phyloP scores from a whole-genome alignment of 345 rosid genomes.

The Linum usitatissimum region DNA sequence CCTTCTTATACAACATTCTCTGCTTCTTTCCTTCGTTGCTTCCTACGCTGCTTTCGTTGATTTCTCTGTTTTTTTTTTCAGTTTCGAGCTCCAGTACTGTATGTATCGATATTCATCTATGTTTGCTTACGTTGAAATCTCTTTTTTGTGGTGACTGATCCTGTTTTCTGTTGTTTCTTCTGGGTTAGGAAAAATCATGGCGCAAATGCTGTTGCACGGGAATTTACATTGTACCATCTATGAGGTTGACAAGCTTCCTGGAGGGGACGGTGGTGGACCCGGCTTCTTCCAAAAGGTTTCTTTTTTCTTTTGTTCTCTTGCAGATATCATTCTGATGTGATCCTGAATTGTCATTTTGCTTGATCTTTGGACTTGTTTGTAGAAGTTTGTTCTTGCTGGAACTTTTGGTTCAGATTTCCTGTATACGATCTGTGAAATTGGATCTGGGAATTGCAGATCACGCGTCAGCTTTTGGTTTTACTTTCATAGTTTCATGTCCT shows the following conservation, averaged over 20 bases:
- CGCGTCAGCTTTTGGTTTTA: not conserved
- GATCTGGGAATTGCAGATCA: not conserved
- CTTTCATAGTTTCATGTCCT: too few species aligned
- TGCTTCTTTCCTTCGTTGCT: not conserved
- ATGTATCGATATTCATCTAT: too few species aligned
- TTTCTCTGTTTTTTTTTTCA: constrained; percentile 2
- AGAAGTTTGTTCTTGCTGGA: not conserved
- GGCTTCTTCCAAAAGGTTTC: constrained; percentile 59
- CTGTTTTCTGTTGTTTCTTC: not conserved
- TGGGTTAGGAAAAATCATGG: constrained; percentile 38
- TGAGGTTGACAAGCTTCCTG: constrained; percentile 57
- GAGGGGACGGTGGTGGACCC: constrained; percentile 37
- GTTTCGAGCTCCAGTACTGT: too few species aligned
- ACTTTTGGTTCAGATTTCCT: too few species aligned
- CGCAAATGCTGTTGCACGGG: constrained; percentile 59
- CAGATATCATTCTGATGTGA: not conserved
- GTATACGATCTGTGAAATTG: not conserved
- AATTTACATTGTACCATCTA: constrained; percentile 83
- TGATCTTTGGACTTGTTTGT: not conserved
- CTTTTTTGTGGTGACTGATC: not conserved
- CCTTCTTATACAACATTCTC: too few species aligned
- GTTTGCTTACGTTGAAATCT: not conserved
- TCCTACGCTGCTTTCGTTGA: not conserved
- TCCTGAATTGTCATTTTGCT: not conserved
- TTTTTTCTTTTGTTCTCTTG: constrained; percentile 1